Base-by-base conservation (phyloP, 2,329 filamentous ascomycete species). In the Colletotrichum endophyticum region DNA sequence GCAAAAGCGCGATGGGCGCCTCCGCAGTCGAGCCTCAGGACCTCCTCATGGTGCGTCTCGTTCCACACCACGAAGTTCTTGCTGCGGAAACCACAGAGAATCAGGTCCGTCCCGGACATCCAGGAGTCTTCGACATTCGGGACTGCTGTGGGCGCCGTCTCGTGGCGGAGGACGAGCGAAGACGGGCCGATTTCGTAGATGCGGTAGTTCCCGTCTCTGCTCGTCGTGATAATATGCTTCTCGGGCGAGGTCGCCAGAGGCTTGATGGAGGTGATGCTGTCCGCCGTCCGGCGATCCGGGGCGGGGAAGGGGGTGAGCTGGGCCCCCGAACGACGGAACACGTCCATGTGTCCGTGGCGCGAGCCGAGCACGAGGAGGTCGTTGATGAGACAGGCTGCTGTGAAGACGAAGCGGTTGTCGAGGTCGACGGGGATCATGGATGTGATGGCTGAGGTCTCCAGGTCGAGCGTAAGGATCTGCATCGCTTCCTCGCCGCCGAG, bases 21-120 rank as follows among this genome's bases (percentile, higher is more conserved):
- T 72, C 96, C 96, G 81, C 96, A 98, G 66, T 96, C 93, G 34
- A 98, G 89, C 1, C 88, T 89, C 71, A 94, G 91, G 19, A 96
- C 84, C 80, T 96, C 94, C 72, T 92, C 90, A 75, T 95, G 92
- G 3, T 87, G 87, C 0, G 91, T 92, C 81, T 95, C 92, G 82
- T 98, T 95, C 91, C 95, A 97, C 12, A 96, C 90, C 15, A 98
- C 88, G 81, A 99, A 98, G 63, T 92, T 88, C 77, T 92, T 95
- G 82, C 94, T 92, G 72, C 91, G 92, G 85, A 98, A 99, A 5
- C 96, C 96, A 82, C 93, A 95, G 15, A 98, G 86, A 32, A 96
- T 87, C 1, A 98, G 86, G 63, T 94, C 89, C n/a, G 59, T 83
- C 12, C 77, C 73, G 44, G 80, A 79, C 75, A 96, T 90, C 85